Evolutionary conservation across 2,329 filamentous ascomycete species (phyloP).

Genomic region (Hymenotorrendiella dingleyae): DNA sequence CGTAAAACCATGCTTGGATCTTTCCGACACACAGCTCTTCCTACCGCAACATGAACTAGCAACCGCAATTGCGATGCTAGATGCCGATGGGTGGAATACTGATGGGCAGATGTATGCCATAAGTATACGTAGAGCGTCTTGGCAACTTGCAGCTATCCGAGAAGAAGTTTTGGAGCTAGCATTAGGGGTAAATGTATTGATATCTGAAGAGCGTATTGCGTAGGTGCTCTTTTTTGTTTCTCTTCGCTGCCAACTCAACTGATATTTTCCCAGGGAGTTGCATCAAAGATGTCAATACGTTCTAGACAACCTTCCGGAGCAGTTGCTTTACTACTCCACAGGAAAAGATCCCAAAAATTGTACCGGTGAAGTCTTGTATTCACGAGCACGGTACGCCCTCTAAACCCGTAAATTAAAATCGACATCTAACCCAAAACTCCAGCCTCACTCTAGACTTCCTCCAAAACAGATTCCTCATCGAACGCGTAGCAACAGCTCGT

Average conservation of each 20-base stretch:
- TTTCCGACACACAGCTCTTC: conserved; percentile 22
- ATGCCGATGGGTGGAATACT: conserved; percentile 24
- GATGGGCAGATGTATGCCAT: conserved; percentile 14
- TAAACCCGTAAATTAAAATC: too few relatives aligned
- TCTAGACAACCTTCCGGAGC: conserved; percentile 15
- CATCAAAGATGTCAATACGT: conserved; percentile 17
- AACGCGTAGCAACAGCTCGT: conserved; percentile 22
- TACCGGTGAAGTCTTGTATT: conserved; percentile 13
- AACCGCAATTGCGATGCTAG: conserved; percentile 14
- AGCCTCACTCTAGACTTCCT: conserved; percentile 19
- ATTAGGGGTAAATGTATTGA: conserved; percentile 22
- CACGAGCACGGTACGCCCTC: too few relatives aligned
- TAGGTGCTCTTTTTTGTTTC: conserved; percentile 6
- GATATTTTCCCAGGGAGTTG: conserved; percentile 15
- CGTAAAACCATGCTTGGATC: conserved; percentile 21
- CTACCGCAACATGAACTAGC: conserved; percentile 16
- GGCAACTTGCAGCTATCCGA: conserved; percentile 17
- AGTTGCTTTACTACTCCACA: conserved; percentile 21
- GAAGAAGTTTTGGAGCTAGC: conserved; percentile 28
- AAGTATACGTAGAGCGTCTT: conserved; percentile 16
- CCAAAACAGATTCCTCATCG: conserved; percentile 27
- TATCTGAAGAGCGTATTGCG: conserved; percentile 19
- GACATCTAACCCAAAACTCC: too few relatives aligned
- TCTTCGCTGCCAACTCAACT: conserved; percentile 1
- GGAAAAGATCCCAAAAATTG: conserved; percentile 16